Evolutionary conservation across 1,284 basidiomycete species (phyloP), one percentile per base, ranked within the genome.

Genomic region (Takashimella koratensis): DNA sequence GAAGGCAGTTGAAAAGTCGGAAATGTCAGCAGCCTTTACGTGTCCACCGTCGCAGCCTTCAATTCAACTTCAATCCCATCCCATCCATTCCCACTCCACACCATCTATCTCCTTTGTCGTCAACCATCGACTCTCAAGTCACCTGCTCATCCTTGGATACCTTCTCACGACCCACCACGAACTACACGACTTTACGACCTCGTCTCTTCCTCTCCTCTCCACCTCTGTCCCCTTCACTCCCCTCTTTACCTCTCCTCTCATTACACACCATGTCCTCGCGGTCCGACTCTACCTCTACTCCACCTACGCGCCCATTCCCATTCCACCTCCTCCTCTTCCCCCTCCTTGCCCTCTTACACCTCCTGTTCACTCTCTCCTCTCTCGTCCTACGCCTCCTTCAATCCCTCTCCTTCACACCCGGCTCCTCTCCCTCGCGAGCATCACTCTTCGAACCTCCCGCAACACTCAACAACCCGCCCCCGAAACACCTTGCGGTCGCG

Each of bases 361-460:
- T 66, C 3, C 5, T 53, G 5, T 72, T 72, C 65, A 62, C 64
- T 30, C 25, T 68, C 40, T 63, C 59, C 8, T 70, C 70, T 6
- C 53, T 72, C 11, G 36, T 64, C 22, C 56, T 72, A 1, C 59
- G 70, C 10, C 54, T 64, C n/a, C 62, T 61, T 43, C 62, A 71
- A 54, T 49, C 62, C 10, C 52, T 64, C 42, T 53, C 30, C 16
- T 36, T 36, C 30, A n/a, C n/a, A n/a, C n/a, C n/a, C n/a, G n/a
- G n/a, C n/a, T n/a, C n/a, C n/a, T 36, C 30, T 36, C 16, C 30
- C 8, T 36, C 30, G 8, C 8, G 16, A 36, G 30, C 30, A 8
- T 36, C 30, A 36, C 30, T 8, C 16, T 8, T 16, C 39, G 12
- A 43, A 49, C 4, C 56, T 48, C 12, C 46, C 56, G 44, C 39